These are phyloP conservation scores for Salix brachista DNA, from an alignment of 345 rosid genomes.

Conservation along the genomic window DNA sequence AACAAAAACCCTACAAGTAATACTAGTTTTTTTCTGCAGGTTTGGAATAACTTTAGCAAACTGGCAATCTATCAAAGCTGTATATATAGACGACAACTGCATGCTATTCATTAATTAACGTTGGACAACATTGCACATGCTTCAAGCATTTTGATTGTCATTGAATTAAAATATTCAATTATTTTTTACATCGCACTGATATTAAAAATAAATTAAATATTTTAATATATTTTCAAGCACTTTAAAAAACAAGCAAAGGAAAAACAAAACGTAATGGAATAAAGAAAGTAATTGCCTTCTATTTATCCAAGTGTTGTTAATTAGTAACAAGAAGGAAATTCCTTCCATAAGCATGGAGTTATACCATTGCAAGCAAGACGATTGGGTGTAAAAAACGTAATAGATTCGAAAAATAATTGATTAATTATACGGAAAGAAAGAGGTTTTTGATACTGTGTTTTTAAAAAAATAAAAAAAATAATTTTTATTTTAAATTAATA, in stretches of 20 bases:
- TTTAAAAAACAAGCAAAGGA: not conserved
- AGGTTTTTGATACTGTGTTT: too few relatives aligned
- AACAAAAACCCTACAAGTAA: not conserved
- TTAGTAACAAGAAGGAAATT: not conserved
- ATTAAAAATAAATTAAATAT: too few relatives aligned
- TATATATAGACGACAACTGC: not conserved
- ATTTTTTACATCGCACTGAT: too few relatives aligned
- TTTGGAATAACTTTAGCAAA: not conserved
- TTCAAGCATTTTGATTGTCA: not conserved
- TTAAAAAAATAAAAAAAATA: too few relatives aligned
- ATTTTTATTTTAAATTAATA: too few relatives aligned
- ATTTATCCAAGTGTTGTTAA: not conserved
- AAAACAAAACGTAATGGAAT: not conserved
- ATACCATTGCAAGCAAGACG: not conserved
- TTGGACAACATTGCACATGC: not conserved
- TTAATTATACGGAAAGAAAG: too few relatives aligned
- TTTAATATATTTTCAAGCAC: too few relatives aligned
- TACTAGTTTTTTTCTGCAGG: not conserved
- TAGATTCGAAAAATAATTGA: too few relatives aligned
- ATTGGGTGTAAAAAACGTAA: not conserved
- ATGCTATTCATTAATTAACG: too few relatives aligned
- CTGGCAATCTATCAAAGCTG: not conserved
- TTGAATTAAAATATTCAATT: not conserved
- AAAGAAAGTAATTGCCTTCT: not conserved
- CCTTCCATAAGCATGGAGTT: not conserved